These are phyloP conservation scores for Phytophthora megakarya DNA, from an alignment of 352 stramenopile genomes.

Conservation along the genomic window DNA sequence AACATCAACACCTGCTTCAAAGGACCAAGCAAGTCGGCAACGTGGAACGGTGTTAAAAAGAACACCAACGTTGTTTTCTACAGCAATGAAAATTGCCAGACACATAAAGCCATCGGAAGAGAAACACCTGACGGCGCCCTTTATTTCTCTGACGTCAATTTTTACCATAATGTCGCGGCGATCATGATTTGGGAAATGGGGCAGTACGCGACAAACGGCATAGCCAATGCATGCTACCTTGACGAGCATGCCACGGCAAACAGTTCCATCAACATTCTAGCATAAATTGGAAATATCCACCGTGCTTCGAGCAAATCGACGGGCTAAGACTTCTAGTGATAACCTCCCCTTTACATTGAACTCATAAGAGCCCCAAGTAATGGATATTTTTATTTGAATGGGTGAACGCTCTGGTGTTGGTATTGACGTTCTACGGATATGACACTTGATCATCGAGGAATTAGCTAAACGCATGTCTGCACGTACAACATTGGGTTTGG, in stretches of 20 bases:
- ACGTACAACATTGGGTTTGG: too few relatives aligned
- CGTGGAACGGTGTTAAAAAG: conserved; percentile 12
- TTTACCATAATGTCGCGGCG: conserved; percentile 1
- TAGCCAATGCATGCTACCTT: conserved; percentile 4
- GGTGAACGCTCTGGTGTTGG: too few relatives aligned
- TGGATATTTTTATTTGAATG: neutral
- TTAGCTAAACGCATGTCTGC: too few relatives aligned
- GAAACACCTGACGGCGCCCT: conserved; percentile 12
- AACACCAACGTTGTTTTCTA: conserved; percentile 17
- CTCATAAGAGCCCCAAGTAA: neutral
- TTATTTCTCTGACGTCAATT: conserved; percentile 18
- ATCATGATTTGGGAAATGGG: conserved; percentile 24
- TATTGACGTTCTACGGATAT: too few relatives aligned
- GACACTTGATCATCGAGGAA: neutral
- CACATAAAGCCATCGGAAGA: conserved; percentile 10
- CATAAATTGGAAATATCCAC: neutral
- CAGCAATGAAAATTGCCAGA: conserved; percentile 9
- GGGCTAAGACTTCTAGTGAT: too few relatives aligned
- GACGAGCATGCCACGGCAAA: neutral
- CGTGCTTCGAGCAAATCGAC: neutral
- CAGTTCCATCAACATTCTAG: neutral
- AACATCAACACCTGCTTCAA: conserved; percentile 7
- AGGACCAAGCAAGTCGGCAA: conserved; percentile 6
- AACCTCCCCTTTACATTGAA: too few relatives aligned
- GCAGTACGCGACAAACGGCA: conserved; percentile 7